These are phyloP conservation scores for Trichomonascaceae sp. DNA, from an alignment of 1,139 yeast species.

Conservation along the genomic window DNA sequence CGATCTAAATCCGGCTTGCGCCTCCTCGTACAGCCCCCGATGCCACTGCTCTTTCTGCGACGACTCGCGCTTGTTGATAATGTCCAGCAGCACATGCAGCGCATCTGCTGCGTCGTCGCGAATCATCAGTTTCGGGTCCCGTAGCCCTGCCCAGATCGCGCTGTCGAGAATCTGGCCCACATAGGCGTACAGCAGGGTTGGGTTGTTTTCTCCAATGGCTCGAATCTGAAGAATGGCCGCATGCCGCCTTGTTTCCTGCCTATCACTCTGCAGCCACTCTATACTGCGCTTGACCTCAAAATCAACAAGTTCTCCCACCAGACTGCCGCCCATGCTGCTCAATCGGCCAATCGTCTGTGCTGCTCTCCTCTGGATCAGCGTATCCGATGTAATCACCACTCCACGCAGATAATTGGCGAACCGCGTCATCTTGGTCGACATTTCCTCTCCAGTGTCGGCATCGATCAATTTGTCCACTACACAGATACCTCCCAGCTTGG, in stretches of 20 bases:
- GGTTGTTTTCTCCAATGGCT: conserved; percentile 78
- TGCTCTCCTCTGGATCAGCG: conserved; percentile 75
- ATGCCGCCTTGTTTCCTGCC: conserved; percentile 74
- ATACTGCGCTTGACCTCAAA: conserved; percentile 80
- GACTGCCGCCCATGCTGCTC: conserved; percentile 65
- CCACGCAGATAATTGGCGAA: conserved; percentile 78
- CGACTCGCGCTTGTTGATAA: conserved; percentile 69
- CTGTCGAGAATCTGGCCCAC: conserved; percentile 69
- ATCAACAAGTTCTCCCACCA: conserved; percentile 87
- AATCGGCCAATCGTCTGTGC: conserved; percentile 76
- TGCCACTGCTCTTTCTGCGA: conserved; percentile 65
- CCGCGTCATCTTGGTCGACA: conserved; percentile 80
- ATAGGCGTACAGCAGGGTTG: conserved; percentile 68
- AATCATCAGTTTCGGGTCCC: conserved; percentile 63
- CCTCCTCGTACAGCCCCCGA: conserved; percentile 51
- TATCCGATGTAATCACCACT: conserved; percentile 69
- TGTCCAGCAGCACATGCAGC: conserved; percentile 61
- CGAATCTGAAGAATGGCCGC: conserved; percentile 80
- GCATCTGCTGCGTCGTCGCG: conserved; percentile 79
- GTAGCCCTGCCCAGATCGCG: conserved; percentile 76
- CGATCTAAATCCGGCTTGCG: conserved; percentile 35
- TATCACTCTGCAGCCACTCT: conserved; percentile 79
- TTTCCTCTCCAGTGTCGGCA: conserved; percentile 61
- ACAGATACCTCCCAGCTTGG: conserved; percentile 78
- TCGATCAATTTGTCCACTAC: conserved; percentile 83